Evolutionary conservation across 2,329 filamentous ascomycete species (phyloP).

Genomic region (Fonsecaea pedrosoi): DNA sequence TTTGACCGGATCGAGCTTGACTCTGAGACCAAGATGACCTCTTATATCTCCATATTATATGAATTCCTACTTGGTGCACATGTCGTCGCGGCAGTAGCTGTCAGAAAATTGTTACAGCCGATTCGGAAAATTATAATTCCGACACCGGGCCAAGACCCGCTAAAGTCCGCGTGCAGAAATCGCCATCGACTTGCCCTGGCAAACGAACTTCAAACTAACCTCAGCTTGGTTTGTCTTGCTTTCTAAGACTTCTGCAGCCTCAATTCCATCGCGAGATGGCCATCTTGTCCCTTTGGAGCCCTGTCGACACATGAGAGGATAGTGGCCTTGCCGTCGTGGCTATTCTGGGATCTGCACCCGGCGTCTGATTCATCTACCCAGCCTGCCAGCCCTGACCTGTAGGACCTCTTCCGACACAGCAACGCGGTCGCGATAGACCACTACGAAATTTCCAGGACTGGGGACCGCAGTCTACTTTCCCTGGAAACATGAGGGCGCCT

Average conservation of each 20-base stretch:
- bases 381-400: background rate
- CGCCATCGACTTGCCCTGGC: conserved; percentile 13
- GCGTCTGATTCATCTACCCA: background rate
- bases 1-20: background rate
- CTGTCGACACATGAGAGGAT: background rate
- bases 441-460: conserved; percentile 14
- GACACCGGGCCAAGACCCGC: conserved; percentile 12
- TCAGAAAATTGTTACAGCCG: background rate
- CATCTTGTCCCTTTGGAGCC: background rate
- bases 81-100: background rate
- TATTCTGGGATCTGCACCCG: background rate
- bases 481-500: conserved; percentile 29
- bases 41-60: too few relatives aligned
- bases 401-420: conserved; percentile 3
- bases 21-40: background rate
- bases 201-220: conserved; percentile 21
- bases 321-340: background rate
- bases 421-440: background rate
- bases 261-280: conserved; percentile 13
- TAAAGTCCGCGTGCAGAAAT: conserved; percentile 20
- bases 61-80: background rate
- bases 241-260: conserved; percentile 13
- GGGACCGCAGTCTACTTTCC: conserved; percentile 7
- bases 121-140: conserved; percentile 3
- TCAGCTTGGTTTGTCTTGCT: conserved; percentile 22